Evolutionary conservation across 805 yeast genomes (phyloP), one percentile per base, ranked within the genome.

Genomic region (Candida namnaoensis): DNA sequence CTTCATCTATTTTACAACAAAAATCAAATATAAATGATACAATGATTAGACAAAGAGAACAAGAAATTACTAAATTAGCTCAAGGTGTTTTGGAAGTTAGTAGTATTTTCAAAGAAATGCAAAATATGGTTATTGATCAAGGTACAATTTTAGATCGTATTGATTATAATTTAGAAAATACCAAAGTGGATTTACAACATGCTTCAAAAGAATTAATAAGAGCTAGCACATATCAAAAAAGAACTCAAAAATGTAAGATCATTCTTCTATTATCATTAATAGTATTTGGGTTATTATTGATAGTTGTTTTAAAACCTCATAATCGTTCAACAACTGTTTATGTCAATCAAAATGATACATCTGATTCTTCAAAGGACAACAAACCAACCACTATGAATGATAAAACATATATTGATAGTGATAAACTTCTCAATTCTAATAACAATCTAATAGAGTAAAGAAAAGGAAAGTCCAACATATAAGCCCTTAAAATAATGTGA

Each of bases 71-170:
- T 30, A 84, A 83, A 49, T 72, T 93, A 41, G 98, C 99, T 5
- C 87, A 86, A 68, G 96, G 97, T 40, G 95, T 93, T 37, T 66
- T 91, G 35, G 99, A 93, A 58, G 86, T 93, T 1, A 84, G 95
- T 28, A 87, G 91, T 1, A 91, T 93, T 37, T 93, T 93, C 67
- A 83, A 84, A 57, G 98, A 93, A 55, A 76, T 93, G 75, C 97
- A 95, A 54, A 77, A 80, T 34, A 70, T 93, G 72, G 86, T 93
- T 36, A 83, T 93, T 42, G 98, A 93, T 54, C 99, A 93, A 62
- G 99, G 99, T 1, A 87, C 96, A 0, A 73, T 93, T 36, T 69
- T 93, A 45, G 99, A 93, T 62, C 69, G 97, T 50, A 91, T 93
- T 43, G 99, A 91, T 61, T 93, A 91, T 60, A 93, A 93, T 57